Evolutionary conservation across 495 filamentous ascomycete genomes (phyloP), one percentile per base, ranked within the genome.

Genomic region (Penicillium herquei): DNA sequence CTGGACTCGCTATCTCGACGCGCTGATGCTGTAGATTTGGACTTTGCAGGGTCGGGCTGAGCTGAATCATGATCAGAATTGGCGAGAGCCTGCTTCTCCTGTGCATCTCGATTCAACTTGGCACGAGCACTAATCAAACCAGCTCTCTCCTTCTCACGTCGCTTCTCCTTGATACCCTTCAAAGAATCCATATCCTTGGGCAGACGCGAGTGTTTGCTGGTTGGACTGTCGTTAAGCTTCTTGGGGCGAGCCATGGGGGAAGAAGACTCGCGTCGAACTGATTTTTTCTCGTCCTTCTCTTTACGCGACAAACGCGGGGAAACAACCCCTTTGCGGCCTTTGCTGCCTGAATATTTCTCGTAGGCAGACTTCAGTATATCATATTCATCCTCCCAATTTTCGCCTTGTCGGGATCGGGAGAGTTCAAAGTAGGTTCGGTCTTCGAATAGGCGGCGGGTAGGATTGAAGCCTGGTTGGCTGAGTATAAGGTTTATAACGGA

Each of bases 371-470:
- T 89, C 43, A 98, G 71, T 43, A 95, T 72, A n/a, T 88, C 80
- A 50, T 87, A 84, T 67, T 98, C 94, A 58, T 92, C 86, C 65
- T 92, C 85, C 93, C 92, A 97, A 49, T 87, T 84, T 37, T 91
- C 88, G 1, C 94, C 92, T 51, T 84, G 84, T 39, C 91, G 85
- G 33, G 88, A 84, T 54, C 85, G 81, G 13, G 94, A 90, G 46
- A 98, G 81, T 35, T 98, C 93, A 54, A 80, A 84, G 63, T 98
- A 98, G 0, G 87, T 85, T 53, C 86, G 81, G 6, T 89, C 90
- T 49, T 80, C 81, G 63, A 79, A 81, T 10, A 78, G 65, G 1
- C 85, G 83, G 9, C 84, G 81, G 7, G 87, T 89, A 3, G 92
- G 90, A 57, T 96, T 83, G 57, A 96, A 94, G 6, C 81, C 77